A percentile compares a stretch with the other conserved stretches of the same genome.
These are phyloP conservation scores for Tricholoma sp. DNA, from an alignment of 768 basidiomycete genomes.

Conservation along the genomic window DNA sequence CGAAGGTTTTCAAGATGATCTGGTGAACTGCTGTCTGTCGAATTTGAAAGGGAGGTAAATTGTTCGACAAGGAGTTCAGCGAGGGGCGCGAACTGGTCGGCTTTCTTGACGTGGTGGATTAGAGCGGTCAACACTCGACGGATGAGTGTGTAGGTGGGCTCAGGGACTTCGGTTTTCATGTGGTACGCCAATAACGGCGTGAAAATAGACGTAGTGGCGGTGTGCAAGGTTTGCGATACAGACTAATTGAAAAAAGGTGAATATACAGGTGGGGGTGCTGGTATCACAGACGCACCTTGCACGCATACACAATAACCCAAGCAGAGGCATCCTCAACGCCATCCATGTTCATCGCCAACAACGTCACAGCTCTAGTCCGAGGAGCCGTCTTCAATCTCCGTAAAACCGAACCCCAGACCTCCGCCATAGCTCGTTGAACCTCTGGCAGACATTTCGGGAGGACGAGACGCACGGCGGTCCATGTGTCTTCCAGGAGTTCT, in stretches of 20 bases:
- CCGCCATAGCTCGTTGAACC: conserved; percentile 71
- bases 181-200: conserved; percentile 52
- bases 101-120: conserved; percentile 73
- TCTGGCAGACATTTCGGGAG: conserved; percentile 63
- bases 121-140: conserved; percentile 75
- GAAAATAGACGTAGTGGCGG: conserved; percentile 61
- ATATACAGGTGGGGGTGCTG: not conserved
- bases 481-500: conserved; percentile 53
- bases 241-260: conserved; percentile 39
- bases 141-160: conserved; percentile 47
- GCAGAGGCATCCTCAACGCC: conserved; percentile 60
- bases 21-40: conserved; percentile 10
- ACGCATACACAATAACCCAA: conserved; percentile 73
- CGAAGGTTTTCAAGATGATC: conserved; percentile 35
- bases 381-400: conserved; percentile 62
- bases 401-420: conserved; percentile 81
- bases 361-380: conserved; percentile 47
- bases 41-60: conserved; percentile 24
- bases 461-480: conserved; percentile 45
- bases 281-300: conserved; percentile 53
- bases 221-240: conserved; percentile 80
- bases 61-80: conserved; percentile 47
- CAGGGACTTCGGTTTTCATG: conserved; percentile 34
- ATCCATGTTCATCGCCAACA: conserved; percentile 48
- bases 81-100: conserved; percentile 57